Percentiles rank a stretch among this genome's conserved stretches.
Conservation (phyloP, 805 yeast genomes). For the Kockiozyma suomiensis region DNA sequence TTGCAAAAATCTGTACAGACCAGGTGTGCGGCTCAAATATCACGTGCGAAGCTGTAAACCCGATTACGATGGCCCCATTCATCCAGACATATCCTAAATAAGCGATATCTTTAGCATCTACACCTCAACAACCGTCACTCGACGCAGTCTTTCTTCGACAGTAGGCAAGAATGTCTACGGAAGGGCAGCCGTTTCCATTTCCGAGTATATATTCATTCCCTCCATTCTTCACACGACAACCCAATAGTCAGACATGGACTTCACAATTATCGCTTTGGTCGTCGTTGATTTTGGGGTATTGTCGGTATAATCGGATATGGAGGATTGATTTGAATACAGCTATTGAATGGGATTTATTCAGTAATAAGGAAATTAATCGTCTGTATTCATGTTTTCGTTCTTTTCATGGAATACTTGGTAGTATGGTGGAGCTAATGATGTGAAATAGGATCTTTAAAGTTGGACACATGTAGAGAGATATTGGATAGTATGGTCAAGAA, state of each 20-base stretch:
- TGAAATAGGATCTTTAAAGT: conserved; percentile 53
- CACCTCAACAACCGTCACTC: no score
- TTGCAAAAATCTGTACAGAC: no score
- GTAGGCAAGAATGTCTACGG: no score
- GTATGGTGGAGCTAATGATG: no score
- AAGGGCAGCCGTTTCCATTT: conserved; percentile 36
- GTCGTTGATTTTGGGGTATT: conserved; percentile 60
- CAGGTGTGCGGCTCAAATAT: no score
- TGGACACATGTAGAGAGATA: conserved; percentile 58
- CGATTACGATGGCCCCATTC: no score
- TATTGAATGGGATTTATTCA: conserved; percentile 39
- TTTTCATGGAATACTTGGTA: conserved; percentile 43
- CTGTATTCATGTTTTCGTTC: conserved; percentile 5
- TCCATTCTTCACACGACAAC: conserved; percentile 89
- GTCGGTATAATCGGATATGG: conserved; percentile 61
- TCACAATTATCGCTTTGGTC: conserved; percentile 84
- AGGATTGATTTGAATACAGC: conserved; percentile 46
- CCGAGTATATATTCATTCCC: conserved; percentile 76
- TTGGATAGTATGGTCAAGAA: conserved; percentile 58
- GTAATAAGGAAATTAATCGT: conserved; percentile 42
- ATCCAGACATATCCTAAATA: no score
- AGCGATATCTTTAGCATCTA: no score
- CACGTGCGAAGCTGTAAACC: background rate
- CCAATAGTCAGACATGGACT: conserved; percentile 73
- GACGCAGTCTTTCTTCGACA: no score